Base-by-base conservation (phyloP, 352 stramenopile species). In the Elongisporangium senticosum region DNA sequence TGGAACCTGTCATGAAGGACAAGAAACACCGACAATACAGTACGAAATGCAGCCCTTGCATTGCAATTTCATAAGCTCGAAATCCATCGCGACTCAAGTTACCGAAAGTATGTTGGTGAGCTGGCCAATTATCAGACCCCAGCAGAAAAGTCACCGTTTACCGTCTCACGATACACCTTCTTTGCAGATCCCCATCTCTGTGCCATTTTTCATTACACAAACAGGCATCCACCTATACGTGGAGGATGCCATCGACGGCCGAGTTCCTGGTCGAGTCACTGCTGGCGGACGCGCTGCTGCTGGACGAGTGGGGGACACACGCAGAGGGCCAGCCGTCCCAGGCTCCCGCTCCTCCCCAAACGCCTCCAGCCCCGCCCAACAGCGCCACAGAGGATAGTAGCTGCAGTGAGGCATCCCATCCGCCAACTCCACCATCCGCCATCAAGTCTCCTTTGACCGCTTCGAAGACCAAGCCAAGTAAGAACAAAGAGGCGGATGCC, bases 401-500 rank as follows among this genome's bases (percentile, higher is more conserved):
- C 33, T 17, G 33, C 33, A 43, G 33, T 10, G 33, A 43, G 11
- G 33, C 8, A 17, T 43, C 33, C 33, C 33, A 43, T 43, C 33
- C 33, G 33, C 33, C 33, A 43, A 43, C 33, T 15, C 33, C 33
- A 17, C 13, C 33, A 17, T 43, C 33, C 33, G 33, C 33, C 11
- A 43, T 17, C 11, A 17, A 7, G 13, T 43, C 33, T 17, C 19
- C 19, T 52, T 24, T 24, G n/a, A 43, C 33, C 33, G 33, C 33
- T 43, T 43, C 33, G 10, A 43, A 43, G 33, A 43, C 48, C 48
- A 52, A 39, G n/a, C 10, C 22, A 28, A 53, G 15, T 33, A 28
- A 54, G 19, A 54, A 28, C 2, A 54, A 28, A 54, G 49, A 52
- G 8, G 21, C n/a, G 48, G 48, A 52, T 52, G 15, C n/a, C 19